Base-by-base conservation (phyloP, 2,329 filamentous ascomycete genomes). In the Dactylellina haptotyla region DNA sequence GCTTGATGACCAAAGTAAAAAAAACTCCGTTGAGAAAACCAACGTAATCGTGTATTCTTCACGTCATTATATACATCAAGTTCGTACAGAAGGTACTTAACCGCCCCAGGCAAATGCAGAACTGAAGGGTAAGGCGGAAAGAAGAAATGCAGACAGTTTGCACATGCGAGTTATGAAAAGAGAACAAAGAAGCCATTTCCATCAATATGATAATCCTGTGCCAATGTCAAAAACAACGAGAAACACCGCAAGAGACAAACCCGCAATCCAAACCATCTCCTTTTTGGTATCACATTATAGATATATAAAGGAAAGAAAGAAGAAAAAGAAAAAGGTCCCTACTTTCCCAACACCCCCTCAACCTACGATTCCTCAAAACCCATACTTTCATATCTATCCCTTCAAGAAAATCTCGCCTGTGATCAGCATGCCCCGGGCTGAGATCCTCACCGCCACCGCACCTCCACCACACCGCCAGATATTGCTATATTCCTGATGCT, bases 21-120 rank as follows among this genome's bases (percentile, higher is more conserved):
- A n/a, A n/a, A n/a, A n/a, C n/a, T n/a, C n/a, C n/a, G n/a, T n/a
- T n/a, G n/a, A n/a, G n/a, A n/a, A n/a, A 51, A 62, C 25, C 45
- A 53, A 51, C 4, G 8, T 14, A 50, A 34, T 50, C 50, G n/a
- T 45, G 34, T 43, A 58, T 58, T 58, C 53, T 61, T 53, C 43
- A 37, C 37, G 37, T 67, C 63, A 53, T 67, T 67, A 67, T 67
- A 51, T 67, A 67, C 63, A 67, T 67, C 46, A 67, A 67, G 9
- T 45, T 67, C 53, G 45, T 58, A 56, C 62, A 66, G 25, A 30
- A 16, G 9, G 39, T 26, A 9, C 14, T 41, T 45, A 25, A n/a
- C 18, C 10, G 50, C 61, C 45, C 50, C 62, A 18, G 37, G 41
- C n/a, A n/a, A n/a, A n/a, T n/a, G n/a, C n/a, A n/a, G n/a, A n/a